Percentiles rank a stretch among this genome's conserved stretches.
Evolutionary conservation across 768 basidiomycete species (phyloP).

Genomic region (Suillus subluteus): DNA sequence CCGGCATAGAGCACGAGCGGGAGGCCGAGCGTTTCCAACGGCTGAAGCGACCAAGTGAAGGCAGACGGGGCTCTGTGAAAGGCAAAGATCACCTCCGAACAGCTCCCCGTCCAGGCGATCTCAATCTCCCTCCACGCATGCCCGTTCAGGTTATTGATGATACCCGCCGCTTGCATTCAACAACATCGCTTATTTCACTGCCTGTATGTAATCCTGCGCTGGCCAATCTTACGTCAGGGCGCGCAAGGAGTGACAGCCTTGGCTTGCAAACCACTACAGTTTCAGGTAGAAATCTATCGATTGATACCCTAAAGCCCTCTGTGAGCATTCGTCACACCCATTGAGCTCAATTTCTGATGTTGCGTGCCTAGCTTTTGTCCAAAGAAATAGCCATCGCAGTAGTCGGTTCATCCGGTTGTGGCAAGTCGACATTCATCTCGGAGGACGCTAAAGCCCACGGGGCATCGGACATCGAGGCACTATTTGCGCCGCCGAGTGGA

Average conservation of each 20-base stretch:
- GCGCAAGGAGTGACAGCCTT: slow-evolving; percentile 65
- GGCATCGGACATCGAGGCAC: slow-evolving; percentile 46
- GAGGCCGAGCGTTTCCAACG: slow-evolving; percentile 59
- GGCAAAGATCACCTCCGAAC: slow-evolving; percentile 45
- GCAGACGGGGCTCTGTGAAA: slow-evolving; percentile 53
- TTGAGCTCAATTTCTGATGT: slow-evolving; percentile 14
- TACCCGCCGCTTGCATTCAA: slow-evolving; percentile 40
- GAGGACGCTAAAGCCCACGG: slow-evolving; percentile 72
- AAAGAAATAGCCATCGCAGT: slow-evolving; percentile 68
- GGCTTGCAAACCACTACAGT: slow-evolving; percentile 43
- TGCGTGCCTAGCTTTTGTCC: slow-evolving; percentile 25
- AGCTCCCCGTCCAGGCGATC: slow-evolving; percentile 57
- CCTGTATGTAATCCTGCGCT: slow-evolving; percentile 32
- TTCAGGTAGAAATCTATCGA: slow-evolving; percentile 19
- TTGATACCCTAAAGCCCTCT: slow-evolving; percentile 25
- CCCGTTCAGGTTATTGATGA: slow-evolving; percentile 43
- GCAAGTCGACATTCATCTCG: slow-evolving; percentile 82
- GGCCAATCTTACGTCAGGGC: slow-evolving; percentile 42
- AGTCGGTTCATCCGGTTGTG: slow-evolving; percentile 77
- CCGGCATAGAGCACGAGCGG: slow-evolving; percentile 46
- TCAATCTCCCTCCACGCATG: slow-evolving; percentile 63
- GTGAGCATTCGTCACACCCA: slow-evolving; percentile 24
- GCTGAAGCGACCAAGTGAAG: slow-evolving; percentile 41
- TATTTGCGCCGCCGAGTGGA: slow-evolving; percentile 34
- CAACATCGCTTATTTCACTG: slow-evolving; percentile 43